A percentile compares a stretch with the other conserved stretches of the same genome.
These are phyloP conservation scores for Hypomontagnella submonticulosa DNA, from an alignment of 495 filamentous ascomycete species.

Conservation along the genomic window DNA sequence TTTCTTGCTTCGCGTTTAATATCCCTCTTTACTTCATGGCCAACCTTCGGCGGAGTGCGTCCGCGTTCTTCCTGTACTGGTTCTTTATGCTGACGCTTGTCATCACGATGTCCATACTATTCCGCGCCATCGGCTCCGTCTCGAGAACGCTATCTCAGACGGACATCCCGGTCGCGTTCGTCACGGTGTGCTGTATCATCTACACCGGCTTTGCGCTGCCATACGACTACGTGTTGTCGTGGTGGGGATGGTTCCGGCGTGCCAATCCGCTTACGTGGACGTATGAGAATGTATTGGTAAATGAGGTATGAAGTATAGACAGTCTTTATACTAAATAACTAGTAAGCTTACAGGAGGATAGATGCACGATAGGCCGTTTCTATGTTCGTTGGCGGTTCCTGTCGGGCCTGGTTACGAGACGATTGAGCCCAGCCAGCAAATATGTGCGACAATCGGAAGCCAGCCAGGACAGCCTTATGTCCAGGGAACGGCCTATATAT, in stretches of 20 bases:
- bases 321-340: background rate
- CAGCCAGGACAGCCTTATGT: slow-evolving; percentile 59
- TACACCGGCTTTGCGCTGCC: slow-evolving; percentile 83
- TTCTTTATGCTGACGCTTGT: slow-evolving; percentile 65
- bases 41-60: slow-evolving; percentile 61
- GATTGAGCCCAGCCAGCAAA: slow-evolving; percentile 54
- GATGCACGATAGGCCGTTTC: background rate
- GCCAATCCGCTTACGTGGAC: slow-evolving; percentile 81
- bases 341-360: background rate
- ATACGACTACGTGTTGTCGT: slow-evolving; percentile 75
- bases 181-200: slow-evolving; percentile 56
- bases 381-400: background rate
- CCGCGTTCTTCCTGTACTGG: slow-evolving; percentile 71
- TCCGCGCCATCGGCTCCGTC: slow-evolving; percentile 74
- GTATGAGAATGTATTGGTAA: slow-evolving; percentile 74
- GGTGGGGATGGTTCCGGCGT: slow-evolving; percentile 80
- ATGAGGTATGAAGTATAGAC: slow-evolving; percentile 55
- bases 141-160: slow-evolving; percentile 77
- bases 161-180: slow-evolving; percentile 71
- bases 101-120: slow-evolving; percentile 68
- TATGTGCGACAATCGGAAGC: slow-evolving; percentile 66
- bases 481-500: slow-evolving; percentile 62
- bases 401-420: background rate
- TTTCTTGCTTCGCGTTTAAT: slow-evolving; percentile 61
- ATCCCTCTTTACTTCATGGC: slow-evolving; percentile 69